These are phyloP conservation scores for Bombardia bombarda DNA, from an alignment of 495 filamentous ascomycete species.

Conservation along the genomic window DNA sequence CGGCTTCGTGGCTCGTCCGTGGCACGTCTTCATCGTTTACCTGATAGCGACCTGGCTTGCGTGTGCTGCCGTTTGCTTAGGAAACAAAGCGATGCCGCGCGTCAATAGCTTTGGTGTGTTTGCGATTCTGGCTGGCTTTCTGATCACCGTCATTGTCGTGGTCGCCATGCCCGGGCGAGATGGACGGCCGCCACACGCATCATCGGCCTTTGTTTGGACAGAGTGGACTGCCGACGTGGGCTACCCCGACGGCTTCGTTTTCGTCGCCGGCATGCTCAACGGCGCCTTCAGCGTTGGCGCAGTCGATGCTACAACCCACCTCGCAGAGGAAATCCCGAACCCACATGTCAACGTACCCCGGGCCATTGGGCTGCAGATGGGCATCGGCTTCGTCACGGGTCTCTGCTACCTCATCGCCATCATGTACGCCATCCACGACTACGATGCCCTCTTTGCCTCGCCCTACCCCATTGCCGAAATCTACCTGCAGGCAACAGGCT, in stretches of 20 bases:
- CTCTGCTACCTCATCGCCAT: neutral
- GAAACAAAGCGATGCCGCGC: neutral
- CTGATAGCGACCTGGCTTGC: neutral
- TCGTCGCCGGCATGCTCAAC: neutral
- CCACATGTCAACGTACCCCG: neutral
- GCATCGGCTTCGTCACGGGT: neutral
- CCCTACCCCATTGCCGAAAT: neutral
- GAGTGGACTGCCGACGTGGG: neutral
- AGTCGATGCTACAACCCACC: neutral
- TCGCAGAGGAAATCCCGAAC: neutral
- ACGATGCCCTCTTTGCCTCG: neutral
- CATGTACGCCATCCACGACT: neutral
- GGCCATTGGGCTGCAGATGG: neutral
- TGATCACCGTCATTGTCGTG: neutral
- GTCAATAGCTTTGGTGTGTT: neutral
- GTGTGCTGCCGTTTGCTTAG: neutral
- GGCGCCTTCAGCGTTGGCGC: neutral
- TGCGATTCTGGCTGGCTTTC: neutral
- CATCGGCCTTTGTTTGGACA: neutral
- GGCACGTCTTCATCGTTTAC: neutral
- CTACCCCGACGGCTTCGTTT: neutral
- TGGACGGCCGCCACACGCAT: neutral
- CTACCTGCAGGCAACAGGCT: neutral
- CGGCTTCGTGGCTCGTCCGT: neutral
- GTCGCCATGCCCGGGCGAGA: neutral